Evolutionary conservation across 495 filamentous ascomycete genomes (phyloP), one percentile per base, ranked within the genome.

Genomic region (Trichoderma gamsii): DNA sequence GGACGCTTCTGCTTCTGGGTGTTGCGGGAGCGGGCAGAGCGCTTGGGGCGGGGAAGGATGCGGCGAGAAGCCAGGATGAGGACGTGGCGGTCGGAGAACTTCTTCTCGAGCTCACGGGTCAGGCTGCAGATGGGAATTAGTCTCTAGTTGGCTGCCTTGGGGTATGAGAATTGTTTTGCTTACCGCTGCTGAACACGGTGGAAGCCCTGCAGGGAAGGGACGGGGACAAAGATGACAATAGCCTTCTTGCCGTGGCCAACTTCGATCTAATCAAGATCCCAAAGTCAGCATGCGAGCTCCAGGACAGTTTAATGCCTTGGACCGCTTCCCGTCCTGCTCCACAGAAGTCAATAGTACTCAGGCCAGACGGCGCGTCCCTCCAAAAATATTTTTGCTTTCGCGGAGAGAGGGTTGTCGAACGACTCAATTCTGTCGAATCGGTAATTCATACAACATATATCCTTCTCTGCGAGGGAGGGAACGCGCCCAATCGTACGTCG

Each of bases 191-290:
- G 95, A 78, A 96, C 91, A 77, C 93, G 91, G 88, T 97, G 95
- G 90, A 97, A 98, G 77, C 90, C 90, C 77, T 86, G 84, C 76
- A 99, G 90, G 78, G 94, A 89, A 79, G 95, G 95, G 78, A 99
- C 96, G 77, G 95, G 95, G 86, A 99, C 94, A 89, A 99, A 99
- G 89, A 99, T 92, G 84, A 97, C 92, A 84, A 99, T 97, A 74
- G 95, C 95, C 87, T 99, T 99, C 88, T 96, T 97, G 88, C 95
- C 95, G 85, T 97, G 92, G 84, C 94, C 94, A 82, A 97, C 95
- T 86, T 99, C 95, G 84, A 99, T 91, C 95, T 97, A 82, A 78
- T 77, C 75, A 79, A 80, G 83, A 83, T 80, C 80, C 80, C 81
- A 83, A 87, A 87, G 84, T 90, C 82, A 86, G 84, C 84, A 81